Evolutionary conservation across 225 moss, liverwort and hornwort genomes (phyloP).

Genomic region (Pseudisothecium myosuroides): DNA sequence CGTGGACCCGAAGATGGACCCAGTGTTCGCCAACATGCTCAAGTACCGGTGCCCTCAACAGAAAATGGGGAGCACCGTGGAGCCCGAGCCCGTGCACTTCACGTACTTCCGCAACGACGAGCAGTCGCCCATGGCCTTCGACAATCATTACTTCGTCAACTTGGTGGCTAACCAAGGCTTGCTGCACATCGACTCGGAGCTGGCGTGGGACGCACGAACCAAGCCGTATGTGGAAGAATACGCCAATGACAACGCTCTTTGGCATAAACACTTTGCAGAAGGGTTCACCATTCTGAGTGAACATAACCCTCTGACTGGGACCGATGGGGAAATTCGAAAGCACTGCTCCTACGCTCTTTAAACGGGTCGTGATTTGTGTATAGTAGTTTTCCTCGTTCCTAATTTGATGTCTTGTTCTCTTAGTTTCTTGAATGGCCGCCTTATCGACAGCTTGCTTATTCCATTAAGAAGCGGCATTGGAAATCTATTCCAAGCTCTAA

Average conservation of each 20-base stretch:
- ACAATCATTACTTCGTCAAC: conserved; percentile 52
- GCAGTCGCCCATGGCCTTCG: conserved; percentile 55
- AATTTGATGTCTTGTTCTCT: background rate
- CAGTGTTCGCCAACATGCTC: conserved; percentile 27
- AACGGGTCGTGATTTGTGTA: background rate
- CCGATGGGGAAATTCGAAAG: conserved; percentile 11
- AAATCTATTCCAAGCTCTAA: background rate
- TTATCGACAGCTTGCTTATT: background rate
- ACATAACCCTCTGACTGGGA: conserved; percentile 21
- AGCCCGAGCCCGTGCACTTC: conserved; percentile 21
- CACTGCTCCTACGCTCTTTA: conserved; percentile 17
- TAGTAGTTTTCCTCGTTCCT: background rate
- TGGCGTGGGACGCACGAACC: conserved; percentile 40
- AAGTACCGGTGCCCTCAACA: conserved; percentile 21
- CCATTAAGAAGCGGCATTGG: background rate
- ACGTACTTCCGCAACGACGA: conserved; percentile 56
- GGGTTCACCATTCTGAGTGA: conserved; percentile 33
- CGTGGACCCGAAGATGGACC: conserved; percentile 45
- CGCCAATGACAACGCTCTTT: conserved; percentile 28
- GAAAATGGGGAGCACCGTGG: background rate
- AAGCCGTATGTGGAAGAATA: conserved; percentile 21
- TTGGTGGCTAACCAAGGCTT: conserved; percentile 38
- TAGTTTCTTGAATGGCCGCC: background rate
- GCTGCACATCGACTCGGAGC: conserved; percentile 40
- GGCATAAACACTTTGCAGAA: conserved; percentile 25